phyloP scores from a whole-genome alignment of 306 rosid species.

The Casuarina equisetifolia region DNA sequence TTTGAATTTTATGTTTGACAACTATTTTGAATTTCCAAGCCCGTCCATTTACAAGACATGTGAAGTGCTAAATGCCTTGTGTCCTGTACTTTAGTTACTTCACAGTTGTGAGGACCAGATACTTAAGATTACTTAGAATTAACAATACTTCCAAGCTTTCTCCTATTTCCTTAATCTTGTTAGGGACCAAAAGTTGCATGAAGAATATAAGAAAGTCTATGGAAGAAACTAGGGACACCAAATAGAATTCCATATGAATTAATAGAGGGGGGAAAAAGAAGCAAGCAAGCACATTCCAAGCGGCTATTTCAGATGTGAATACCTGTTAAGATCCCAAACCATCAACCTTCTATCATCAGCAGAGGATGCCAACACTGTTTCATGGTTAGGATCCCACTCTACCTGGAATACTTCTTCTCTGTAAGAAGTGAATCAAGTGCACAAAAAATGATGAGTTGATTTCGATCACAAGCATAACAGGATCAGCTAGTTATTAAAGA shows the following conservation, averaged over 20 bases:
- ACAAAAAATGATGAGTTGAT: not conserved
- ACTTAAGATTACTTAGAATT: too few species aligned
- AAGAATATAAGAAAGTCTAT: not conserved
- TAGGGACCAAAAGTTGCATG: not conserved
- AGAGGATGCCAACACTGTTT: conserved; percentile 81
- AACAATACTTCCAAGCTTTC: too few species aligned
- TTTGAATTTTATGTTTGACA: not conserved
- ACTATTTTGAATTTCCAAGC: not conserved
- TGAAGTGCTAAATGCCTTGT: not conserved
- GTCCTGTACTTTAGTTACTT: not conserved
- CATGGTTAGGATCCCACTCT: conserved; percentile 98
- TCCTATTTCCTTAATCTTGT: not conserved
- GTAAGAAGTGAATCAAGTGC: conserved; percentile 18
- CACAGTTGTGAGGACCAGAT: not conserved
- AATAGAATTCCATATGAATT: not conserved
- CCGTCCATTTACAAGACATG: not conserved
- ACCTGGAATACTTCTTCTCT: conserved; percentile 97
- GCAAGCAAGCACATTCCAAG: conserved; percentile 1
- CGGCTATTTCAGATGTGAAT: not conserved
- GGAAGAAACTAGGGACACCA: not conserved
- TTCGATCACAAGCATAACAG: not conserved
- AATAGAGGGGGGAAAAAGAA: not conserved
- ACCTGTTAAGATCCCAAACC: conserved; percentile 98
- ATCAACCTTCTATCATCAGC: conserved; percentile 83
- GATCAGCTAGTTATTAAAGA: not conserved